Base-by-base conservation (phyloP, 495 filamentous ascomycete species). In the Coniosporium apollinis region DNA sequence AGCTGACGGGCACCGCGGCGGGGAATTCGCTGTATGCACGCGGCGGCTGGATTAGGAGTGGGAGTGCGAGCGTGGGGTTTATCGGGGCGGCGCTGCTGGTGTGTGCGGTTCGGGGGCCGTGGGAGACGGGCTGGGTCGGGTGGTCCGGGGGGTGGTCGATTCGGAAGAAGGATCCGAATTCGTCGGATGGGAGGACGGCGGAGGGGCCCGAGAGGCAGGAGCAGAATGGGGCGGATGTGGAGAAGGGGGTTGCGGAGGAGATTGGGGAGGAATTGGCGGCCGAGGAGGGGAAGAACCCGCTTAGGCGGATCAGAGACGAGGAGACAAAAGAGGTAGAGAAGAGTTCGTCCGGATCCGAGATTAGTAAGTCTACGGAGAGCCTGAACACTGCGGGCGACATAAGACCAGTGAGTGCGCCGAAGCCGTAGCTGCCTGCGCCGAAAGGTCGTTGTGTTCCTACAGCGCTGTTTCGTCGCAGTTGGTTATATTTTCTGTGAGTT, bases 1-100 rank as follows among this genome's bases (percentile, higher is more conserved):
- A 89, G 58, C 52, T 91, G 15, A 71, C 70, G 39, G 82, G 82
- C 0, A 87, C 82, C 1, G 62, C 74, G 3, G 75, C 71, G 5
- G 82, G 81, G 0, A 82, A 80, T 46, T 55, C 65, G 19, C 48
- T 85, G 3, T 87, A 80, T 54, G 73, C 76, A 6, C 41, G 61
- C 15, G 67, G 66, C 0, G 82, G 82, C 0, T 87, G 82, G 82
- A 59, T 71, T 8, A 64, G 65, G 30, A 75, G 70, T 29, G 76
- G 76, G 7, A 70, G 70, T 43, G 69, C 69, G 18, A 79, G 72
- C 47, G 62, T 86, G 39, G 78, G 62, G 3, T 75, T 81, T 39
- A 66, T 78, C 14, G 70, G 58, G 0, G 53, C 66, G 15, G 71
- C 74, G 13, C 42, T 84, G 41, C 24, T 72, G 11, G 44, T 81